These are phyloP conservation scores for Vitis rupestris DNA, from an alignment of 164 flowering plant genomes.

Conservation along the genomic window DNA sequence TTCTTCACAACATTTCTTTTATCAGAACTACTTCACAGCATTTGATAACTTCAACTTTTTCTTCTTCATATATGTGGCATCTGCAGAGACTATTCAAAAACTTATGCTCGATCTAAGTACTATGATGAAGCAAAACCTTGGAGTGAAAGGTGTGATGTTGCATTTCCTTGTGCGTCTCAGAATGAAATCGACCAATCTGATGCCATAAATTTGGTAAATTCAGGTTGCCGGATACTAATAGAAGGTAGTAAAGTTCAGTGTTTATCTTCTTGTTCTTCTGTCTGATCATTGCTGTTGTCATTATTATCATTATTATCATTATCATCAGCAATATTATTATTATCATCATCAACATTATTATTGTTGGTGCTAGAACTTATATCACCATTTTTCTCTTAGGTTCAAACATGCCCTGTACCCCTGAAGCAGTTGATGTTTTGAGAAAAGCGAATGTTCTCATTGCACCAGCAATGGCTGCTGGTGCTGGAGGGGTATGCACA, in stretches of 20 bases:
- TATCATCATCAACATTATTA: too few species aligned
- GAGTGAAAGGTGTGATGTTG: constrained; percentile 96
- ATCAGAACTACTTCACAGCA: neutral
- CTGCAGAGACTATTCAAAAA: constrained; percentile 91
- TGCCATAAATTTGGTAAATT: constrained; percentile 87
- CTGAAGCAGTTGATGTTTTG: constrained; percentile 88
- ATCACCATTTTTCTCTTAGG: constrained; percentile 37
- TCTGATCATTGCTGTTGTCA: constrained; percentile 1
- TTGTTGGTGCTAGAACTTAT: too few species aligned
- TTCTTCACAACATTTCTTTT: neutral
- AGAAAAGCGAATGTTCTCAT: constrained; percentile 83
- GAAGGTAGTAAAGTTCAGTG: constrained; percentile 61
- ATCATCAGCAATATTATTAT: neutral
- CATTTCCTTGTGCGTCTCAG: constrained; percentile 95
- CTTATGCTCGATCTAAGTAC: constrained; percentile 91
- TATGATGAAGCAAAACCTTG: constrained; percentile 97
- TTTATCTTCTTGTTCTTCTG: neutral
- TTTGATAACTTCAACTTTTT: neutral
- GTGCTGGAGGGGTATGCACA: constrained; percentile 88
- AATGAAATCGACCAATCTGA: constrained; percentile 95
- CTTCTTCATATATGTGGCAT: constrained; percentile 16
- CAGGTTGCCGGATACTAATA: constrained; percentile 86
- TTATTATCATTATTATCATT: neutral
- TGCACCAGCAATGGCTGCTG: constrained; percentile 98
- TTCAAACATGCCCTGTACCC: constrained; percentile 95